A percentile compares a stretch with the other conserved stretches of the same genome.
phyloP scores from a whole-genome alignment of 2,329 filamentous ascomycete genomes.

The Tolypocladium ophioglossoides region DNA sequence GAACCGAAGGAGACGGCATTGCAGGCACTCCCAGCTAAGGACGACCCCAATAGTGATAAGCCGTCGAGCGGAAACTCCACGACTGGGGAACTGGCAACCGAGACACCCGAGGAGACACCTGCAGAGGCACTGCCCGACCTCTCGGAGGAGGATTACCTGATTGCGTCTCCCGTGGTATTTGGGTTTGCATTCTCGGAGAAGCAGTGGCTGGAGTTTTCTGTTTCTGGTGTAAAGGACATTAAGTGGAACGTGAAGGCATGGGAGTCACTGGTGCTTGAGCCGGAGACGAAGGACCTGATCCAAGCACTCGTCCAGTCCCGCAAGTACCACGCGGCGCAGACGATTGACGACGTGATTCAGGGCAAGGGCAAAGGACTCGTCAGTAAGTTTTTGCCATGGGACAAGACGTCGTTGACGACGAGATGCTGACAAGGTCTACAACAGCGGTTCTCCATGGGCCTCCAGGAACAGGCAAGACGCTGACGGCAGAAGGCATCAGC shows the following conservation, averaged over 20 bases:
- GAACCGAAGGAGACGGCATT: conserved; percentile 36
- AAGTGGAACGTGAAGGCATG: conserved; percentile 79
- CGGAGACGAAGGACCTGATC: conserved; percentile 54
- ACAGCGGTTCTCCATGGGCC: conserved; percentile 67
- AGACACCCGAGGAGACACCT: conserved; percentile 6
- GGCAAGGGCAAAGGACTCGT: conserved; percentile 84
- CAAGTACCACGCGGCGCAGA: conserved; percentile 70
- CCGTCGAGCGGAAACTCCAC: background rate
- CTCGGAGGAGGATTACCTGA: conserved; percentile 64
- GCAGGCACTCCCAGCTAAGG: conserved; percentile 34
- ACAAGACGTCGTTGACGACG: background rate
- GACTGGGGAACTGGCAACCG: conserved; percentile 1
- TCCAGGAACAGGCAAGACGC: conserved; percentile 79
- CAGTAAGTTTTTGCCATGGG: conserved; percentile 22
- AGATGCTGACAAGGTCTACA: background rate
- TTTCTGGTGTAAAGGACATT: conserved; percentile 71
- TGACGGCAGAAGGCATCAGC: conserved; percentile 79
- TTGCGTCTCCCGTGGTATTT: conserved; percentile 73
- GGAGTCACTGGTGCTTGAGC: conserved; percentile 63
- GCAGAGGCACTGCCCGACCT: conserved; percentile 8
- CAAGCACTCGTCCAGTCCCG: conserved; percentile 71
- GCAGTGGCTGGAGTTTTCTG: conserved; percentile 78
- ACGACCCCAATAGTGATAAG: conserved; percentile 1
- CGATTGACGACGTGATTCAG: conserved; percentile 72
- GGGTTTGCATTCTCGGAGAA: conserved; percentile 86